Evolutionary conservation across 2,329 filamentous ascomycete species (phyloP).

Genomic region (Trichoderma semiorbis): DNA sequence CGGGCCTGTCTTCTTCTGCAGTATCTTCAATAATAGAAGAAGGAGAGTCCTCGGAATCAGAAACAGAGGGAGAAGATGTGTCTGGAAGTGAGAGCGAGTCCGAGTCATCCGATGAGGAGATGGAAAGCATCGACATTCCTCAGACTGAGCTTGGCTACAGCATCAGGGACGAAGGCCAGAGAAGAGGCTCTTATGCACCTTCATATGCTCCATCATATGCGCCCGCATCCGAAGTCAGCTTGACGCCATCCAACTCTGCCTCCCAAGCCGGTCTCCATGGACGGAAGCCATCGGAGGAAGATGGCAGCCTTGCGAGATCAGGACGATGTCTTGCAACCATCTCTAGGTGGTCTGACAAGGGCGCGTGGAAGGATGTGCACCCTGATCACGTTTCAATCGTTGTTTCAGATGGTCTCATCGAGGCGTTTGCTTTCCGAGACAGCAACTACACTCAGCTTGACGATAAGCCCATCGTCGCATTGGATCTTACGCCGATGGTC

Average conservation of each 20-base stretch:
- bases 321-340: slow-evolving; percentile 50
- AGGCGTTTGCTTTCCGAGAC: slow-evolving; percentile 47
- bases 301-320: slow-evolving; percentile 34
- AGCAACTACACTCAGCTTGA: slow-evolving; percentile 25
- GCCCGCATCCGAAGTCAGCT: slow-evolving; percentile 54
- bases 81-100: slow-evolving; percentile 2
- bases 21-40: slow-evolving; percentile 11
- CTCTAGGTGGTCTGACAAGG: slow-evolving; percentile 61
- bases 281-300: slow-evolving; percentile 35
- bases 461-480: slow-evolving; percentile 55
- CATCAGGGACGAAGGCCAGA: slow-evolving; percentile 39
- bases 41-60: slow-evolving; percentile 2
- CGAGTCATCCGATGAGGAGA: slow-evolving; percentile 51
- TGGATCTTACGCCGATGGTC: slow-evolving; percentile 88
- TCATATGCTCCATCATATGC: slow-evolving; percentile 39
- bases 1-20: slow-evolving; percentile 15
- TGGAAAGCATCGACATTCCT: slow-evolving; percentile 58
- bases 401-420: slow-evolving; percentile 56
- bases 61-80: slow-evolving; percentile 6
- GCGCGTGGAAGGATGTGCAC: slow-evolving; percentile 57
- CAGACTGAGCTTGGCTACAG: slow-evolving; percentile 58
- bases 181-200: slow-evolving; percentile 16
- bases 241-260: slow-evolving; percentile 77
- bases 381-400: slow-evolving; percentile 51
- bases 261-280: slow-evolving; percentile 66